Evolutionary conservation across 2,329 filamentous ascomycete genomes (phyloP), one percentile per base, ranked within the genome.

Genomic region (Raffaelea deltoideospora): DNA sequence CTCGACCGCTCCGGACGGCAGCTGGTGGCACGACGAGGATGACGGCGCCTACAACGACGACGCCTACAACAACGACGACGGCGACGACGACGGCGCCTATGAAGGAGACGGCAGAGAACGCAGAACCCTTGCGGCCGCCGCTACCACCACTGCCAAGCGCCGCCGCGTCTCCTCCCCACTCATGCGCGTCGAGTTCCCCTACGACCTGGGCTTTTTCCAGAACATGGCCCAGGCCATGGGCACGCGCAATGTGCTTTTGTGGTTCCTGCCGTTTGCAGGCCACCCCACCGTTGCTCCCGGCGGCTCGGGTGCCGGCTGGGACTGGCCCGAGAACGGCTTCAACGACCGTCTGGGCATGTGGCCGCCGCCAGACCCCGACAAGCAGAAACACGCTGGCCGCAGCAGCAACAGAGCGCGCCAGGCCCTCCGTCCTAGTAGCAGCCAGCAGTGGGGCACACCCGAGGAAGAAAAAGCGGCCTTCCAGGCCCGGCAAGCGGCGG

Each of bases 161-260:
- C 10, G 30, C 28, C 22, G 23, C 14, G 21, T 30, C 19, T 27
- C 21, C 14, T 33, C 39, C n/a, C 33, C 29, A n/a, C 66, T 81
- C 31, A 62, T 69, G 39, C 69, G 65, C 37, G 70, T 87, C 47
- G 80, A 88, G 53, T 90, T 85, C 47, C 84, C 83, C 0, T 90
- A 86, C 56, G 83, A 92, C 49, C 58, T 88, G 31, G 81, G 80
- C 34, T 62, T 90, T 47, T 85, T 73, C 59, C 53, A 60, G 26
- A 92, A 92, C 53, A 65, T 88, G 51, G 65, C 68, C 14, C 76
- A 83, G 50, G 79, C 76, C 14, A 87, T 90, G 79, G 80, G 81
- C 4, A 76, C 72, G 1, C 45, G 51, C 8, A 85, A 83, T 50
- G 48, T 70, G 0, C 44, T 85, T 0, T 51, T 66, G 7, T 90